Evolutionary conservation across 2,329 filamentous ascomycete genomes (phyloP).

Genomic region (Pseudofabraea citricarpa): DNA sequence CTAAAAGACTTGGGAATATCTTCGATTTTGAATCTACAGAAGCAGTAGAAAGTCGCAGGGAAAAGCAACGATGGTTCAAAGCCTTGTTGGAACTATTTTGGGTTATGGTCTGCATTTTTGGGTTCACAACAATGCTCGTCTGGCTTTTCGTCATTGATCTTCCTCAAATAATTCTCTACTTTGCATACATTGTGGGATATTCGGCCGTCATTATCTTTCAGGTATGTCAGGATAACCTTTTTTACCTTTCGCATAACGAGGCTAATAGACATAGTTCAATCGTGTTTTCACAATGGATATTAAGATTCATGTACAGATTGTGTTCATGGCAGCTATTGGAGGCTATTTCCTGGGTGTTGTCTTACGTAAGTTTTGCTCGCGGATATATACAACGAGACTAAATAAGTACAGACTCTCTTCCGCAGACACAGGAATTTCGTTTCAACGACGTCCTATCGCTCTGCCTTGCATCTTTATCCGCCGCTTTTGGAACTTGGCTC

Average conservation of each 20-base stretch:
- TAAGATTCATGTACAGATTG: slow-evolving; percentile 27
- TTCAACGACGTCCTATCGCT: slow-evolving; percentile 31
- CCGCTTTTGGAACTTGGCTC: slow-evolving; percentile 27
- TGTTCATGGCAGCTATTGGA: slow-evolving; percentile 26
- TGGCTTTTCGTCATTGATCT: slow-evolving; percentile 30
- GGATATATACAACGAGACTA: background rate
- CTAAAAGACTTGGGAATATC: slow-evolving; percentile 26
- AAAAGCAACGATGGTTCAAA: slow-evolving; percentile 15
- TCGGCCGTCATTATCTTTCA: slow-evolving; percentile 33
- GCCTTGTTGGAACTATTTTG: slow-evolving; percentile 26
- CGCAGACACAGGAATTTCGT: slow-evolving; percentile 20
- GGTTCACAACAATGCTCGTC: slow-evolving; percentile 26
- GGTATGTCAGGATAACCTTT: background rate
- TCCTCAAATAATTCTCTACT: slow-evolving; percentile 30
- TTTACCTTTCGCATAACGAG: background rate
- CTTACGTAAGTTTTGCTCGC: slow-evolving; percentile 8
- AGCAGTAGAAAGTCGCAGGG: slow-evolving; percentile 10
- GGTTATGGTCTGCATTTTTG: slow-evolving; percentile 29
- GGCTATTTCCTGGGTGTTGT: slow-evolving; percentile 30
- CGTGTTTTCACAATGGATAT: slow-evolving; percentile 34
- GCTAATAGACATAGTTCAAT: slow-evolving; percentile 27
- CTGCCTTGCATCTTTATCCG: slow-evolving; percentile 26
- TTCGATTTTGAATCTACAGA: slow-evolving; percentile 22
- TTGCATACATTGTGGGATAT: slow-evolving; percentile 31
- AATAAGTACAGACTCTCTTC: slow-evolving; percentile 16